phyloP scores from a whole-genome alignment of 768 basidiomycete species.

The Calocera viscosa region DNA sequence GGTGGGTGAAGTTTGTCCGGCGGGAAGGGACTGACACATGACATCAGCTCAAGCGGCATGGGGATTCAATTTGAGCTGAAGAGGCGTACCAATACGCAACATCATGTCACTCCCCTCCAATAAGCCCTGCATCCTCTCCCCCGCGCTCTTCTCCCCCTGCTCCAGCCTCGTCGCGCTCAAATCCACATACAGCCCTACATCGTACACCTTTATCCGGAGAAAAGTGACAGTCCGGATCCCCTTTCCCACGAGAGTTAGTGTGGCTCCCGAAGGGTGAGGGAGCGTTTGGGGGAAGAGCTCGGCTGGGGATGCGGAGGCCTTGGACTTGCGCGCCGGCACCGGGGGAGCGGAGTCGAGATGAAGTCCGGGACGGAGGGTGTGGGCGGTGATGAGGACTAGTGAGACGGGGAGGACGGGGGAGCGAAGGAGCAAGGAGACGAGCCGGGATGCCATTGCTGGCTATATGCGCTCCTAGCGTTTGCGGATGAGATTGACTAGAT shows the following conservation, averaged over 20 bases:
- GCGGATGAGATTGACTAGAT: no score
- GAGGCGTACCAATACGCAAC: slow-evolving; percentile 52
- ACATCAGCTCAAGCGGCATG: no score
- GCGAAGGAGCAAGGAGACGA: background rate
- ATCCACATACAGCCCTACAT: slow-evolving; percentile 82
- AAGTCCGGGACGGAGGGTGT: background rate
- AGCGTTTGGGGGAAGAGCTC: slow-evolving; percentile 29
- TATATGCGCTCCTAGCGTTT: background rate
- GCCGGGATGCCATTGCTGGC: background rate
- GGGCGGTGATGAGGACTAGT: background rate
- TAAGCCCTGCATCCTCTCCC: background rate
- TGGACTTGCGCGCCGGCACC: background rate
- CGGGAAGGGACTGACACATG: slow-evolving; percentile 64
- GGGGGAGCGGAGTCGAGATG: background rate
- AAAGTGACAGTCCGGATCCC: slow-evolving; percentile 86
- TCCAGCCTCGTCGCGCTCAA: slow-evolving; percentile 37
- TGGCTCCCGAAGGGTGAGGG: slow-evolving; percentile 48
- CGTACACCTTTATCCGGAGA: slow-evolving; percentile 77
- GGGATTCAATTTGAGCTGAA: background rate
- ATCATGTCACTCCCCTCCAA: slow-evolving; percentile 48
- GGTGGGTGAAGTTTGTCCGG: slow-evolving; percentile 60
- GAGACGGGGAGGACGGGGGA: slow-evolving; percentile 2
- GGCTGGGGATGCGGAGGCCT: background rate
- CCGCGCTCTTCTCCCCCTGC: slow-evolving; percentile 5
- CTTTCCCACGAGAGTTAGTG: slow-evolving; percentile 58